Conservation (phyloP, 2,329 filamentous ascomycete species). For the Pleochaeta shiraiana region DNA sequence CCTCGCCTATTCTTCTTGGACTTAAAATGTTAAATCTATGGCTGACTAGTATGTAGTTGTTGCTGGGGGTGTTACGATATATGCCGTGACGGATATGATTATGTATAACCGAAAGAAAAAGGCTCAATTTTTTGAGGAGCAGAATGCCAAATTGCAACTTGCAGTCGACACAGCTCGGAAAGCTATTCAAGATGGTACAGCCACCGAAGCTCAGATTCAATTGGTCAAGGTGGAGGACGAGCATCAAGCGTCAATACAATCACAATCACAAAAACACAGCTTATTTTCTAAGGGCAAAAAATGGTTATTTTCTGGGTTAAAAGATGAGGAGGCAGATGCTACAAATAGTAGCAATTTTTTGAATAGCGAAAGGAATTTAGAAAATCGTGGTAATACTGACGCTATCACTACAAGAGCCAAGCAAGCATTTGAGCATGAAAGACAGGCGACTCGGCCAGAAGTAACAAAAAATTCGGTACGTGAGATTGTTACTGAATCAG, state of each 20-base stretch:
- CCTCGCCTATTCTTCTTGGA: background rate
- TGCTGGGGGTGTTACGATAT: slow-evolving; percentile 35
- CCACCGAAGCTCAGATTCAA: slow-evolving; percentile 27
- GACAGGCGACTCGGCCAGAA: too few species aligned
- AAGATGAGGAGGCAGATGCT: slow-evolving; percentile 15
- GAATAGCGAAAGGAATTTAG: too few species aligned
- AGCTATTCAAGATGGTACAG: slow-evolving; percentile 23
- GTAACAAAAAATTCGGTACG: too few species aligned
- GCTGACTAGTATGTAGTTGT: slow-evolving; percentile 24
- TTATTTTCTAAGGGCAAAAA: slow-evolving; percentile 13
- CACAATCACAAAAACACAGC: slow-evolving; percentile 15
- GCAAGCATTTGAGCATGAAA: too few species aligned
- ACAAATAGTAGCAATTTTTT: slow-evolving; percentile 12
- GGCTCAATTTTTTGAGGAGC: slow-evolving; percentile 33
- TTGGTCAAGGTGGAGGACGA: slow-evolving; percentile 37
- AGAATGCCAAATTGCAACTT: slow-evolving; percentile 23
- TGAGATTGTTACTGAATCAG: too few species aligned
- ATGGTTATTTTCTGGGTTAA: slow-evolving; percentile 18
- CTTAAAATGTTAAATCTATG: background rate
- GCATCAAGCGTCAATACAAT: slow-evolving; percentile 10
- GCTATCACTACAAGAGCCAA: too few species aligned
- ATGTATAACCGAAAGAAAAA: slow-evolving; percentile 44
- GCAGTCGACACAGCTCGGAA: slow-evolving; percentile 24
- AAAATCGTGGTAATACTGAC: too few species aligned
- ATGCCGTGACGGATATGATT: slow-evolving; percentile 43